These are phyloP conservation scores for Blastomyces gilchristii DNA, from an alignment of 2,329 filamentous ascomycete species.

Conservation along the genomic window DNA sequence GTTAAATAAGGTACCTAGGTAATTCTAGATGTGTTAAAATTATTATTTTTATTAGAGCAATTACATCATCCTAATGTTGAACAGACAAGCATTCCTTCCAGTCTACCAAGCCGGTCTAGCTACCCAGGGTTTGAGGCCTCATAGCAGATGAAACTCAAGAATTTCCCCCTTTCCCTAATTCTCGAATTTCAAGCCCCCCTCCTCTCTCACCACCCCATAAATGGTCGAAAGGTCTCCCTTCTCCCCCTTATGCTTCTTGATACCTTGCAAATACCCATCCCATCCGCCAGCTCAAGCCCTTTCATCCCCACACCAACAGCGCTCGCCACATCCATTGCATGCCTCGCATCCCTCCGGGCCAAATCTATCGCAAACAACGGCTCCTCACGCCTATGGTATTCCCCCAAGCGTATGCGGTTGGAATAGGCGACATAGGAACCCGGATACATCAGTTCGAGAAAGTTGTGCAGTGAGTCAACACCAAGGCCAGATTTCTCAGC, in stretches of 20 bases:
- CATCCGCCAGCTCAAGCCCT: slow-evolving; percentile 57
- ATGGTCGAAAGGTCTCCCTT: slow-evolving; percentile 72
- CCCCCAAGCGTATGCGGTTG: slow-evolving; percentile 60
- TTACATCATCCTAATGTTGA: too few species aligned
- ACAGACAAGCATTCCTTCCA: too few species aligned
- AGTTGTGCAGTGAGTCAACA: slow-evolving; percentile 56
- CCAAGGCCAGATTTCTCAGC: slow-evolving; percentile 75
- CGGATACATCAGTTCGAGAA: slow-evolving; percentile 63
- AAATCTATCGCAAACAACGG: slow-evolving; percentile 78
- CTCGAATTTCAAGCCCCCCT: slow-evolving; percentile 64
- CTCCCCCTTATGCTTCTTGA: slow-evolving; percentile 59
- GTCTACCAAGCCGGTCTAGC: too few species aligned
- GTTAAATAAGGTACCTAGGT: too few species aligned
- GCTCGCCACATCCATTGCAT: slow-evolving; percentile 59
- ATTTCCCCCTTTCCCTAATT: slow-evolving; percentile 35
- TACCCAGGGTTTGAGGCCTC: too few species aligned
- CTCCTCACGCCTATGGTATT: slow-evolving; percentile 63
- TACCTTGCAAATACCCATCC: slow-evolving; percentile 52
- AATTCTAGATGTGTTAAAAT: too few species aligned
- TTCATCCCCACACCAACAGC: slow-evolving; percentile 52
- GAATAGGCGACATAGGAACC: slow-evolving; percentile 67
- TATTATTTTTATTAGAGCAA: too few species aligned
- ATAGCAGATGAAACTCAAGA: neutral
- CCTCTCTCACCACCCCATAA: slow-evolving; percentile 67
- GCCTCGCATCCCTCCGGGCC: slow-evolving; percentile 69